Evolutionary conservation across 2,329 filamentous ascomycete genomes (phyloP).

Genomic region (Chaetomiaceae sp.): DNA sequence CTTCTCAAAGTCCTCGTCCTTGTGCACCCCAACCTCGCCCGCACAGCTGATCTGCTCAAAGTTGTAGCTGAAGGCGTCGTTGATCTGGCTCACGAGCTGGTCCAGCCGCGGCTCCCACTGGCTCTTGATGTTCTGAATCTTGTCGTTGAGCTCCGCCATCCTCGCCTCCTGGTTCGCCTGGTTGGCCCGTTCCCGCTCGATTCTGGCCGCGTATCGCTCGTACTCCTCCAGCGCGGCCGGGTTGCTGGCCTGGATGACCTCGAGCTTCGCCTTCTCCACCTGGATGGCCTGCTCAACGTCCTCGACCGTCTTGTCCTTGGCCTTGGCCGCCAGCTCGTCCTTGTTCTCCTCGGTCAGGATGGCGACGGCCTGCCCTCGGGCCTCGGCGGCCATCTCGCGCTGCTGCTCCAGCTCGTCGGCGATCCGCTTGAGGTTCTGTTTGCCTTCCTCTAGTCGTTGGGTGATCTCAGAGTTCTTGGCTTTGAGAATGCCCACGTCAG

Average conservation of each 20-base stretch:
- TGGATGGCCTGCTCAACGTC: constrained; percentile 69
- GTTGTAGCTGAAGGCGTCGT: constrained; percentile 85
- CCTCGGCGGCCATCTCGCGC: constrained; percentile 34
- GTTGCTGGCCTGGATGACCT: constrained; percentile 75
- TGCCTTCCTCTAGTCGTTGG: constrained; percentile 45
- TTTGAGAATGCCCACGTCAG: constrained; percentile 68
- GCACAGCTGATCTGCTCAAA: constrained; percentile 93
- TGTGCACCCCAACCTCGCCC: constrained; percentile 82
- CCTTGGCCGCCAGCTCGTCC: constrained; percentile 42
- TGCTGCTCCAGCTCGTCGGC: constrained; percentile 38
- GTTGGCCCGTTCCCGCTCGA: constrained; percentile 57
- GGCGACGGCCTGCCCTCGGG: constrained; percentile 37
- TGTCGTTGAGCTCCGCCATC: constrained; percentile 50
- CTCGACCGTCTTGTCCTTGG: constrained; percentile 50
- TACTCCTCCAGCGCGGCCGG: constrained; percentile 72
- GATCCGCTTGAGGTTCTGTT: constrained; percentile 36
- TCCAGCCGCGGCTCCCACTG: constrained; percentile 85
- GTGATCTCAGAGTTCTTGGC: constrained; percentile 59
- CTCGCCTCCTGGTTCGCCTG: constrained; percentile 52
- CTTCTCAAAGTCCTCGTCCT: constrained; percentile 87
- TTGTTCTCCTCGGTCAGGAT: constrained; percentile 39
- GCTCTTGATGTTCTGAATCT: constrained; percentile 62
- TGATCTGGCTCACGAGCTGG: constrained; percentile 72
- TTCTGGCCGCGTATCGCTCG: constrained; percentile 65
- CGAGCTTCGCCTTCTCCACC: constrained; percentile 68